phyloP scores from a whole-genome alignment of 176 grass and related monocot species.

The Triticum turgidum region DNA sequence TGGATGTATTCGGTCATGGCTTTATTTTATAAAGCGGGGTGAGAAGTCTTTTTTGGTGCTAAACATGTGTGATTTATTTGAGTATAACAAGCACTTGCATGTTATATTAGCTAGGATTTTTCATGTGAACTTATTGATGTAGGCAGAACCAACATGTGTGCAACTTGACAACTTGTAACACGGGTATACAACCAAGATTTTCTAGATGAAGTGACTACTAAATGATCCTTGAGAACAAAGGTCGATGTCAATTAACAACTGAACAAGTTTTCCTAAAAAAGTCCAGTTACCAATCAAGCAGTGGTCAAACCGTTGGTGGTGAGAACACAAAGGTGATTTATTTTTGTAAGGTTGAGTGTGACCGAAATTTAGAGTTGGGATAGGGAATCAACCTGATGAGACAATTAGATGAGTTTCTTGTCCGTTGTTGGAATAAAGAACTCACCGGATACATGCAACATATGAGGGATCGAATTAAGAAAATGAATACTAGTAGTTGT shows the following conservation, averaged over 20 bases:
- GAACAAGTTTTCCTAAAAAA: neutral
- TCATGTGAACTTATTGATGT: conserved; percentile 3
- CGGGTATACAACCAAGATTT: neutral
- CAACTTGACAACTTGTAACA: neutral
- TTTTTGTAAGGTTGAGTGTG: neutral
- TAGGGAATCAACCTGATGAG: neutral
- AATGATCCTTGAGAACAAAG: neutral
- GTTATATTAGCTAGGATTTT: conserved; percentile 20
- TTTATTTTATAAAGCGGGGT: too few relatives aligned
- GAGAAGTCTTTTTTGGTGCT: too few relatives aligned
- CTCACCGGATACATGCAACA: neutral
- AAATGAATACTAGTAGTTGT: neutral
- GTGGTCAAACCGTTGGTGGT: neutral
- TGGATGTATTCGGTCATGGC: too few relatives aligned
- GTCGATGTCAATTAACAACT: neutral
- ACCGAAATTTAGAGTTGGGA: neutral
- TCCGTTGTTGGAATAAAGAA: neutral
- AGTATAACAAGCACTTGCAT: neutral
- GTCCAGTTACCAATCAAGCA: neutral
- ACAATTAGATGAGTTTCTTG: neutral
- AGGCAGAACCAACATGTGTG: conserved; percentile 16
- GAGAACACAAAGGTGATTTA: neutral
- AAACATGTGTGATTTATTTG: conserved; percentile 18
- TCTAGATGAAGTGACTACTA: neutral
- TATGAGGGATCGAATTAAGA: neutral